phyloP scores from a whole-genome alignment of 768 basidiomycete genomes.

The Candolleomyces aberdarensis region DNA sequence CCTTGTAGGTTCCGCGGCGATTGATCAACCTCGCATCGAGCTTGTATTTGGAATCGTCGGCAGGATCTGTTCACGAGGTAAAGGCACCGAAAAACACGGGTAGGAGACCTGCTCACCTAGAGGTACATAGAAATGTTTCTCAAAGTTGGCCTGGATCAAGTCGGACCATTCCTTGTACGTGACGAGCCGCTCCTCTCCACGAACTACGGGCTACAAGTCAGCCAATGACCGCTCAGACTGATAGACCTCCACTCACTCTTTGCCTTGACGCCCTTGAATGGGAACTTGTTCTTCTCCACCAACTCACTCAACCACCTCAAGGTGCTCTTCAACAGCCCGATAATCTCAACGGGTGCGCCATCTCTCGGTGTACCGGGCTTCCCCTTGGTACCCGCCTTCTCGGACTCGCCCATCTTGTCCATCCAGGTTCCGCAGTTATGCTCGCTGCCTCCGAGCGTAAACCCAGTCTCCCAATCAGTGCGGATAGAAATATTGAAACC shows the following conservation, averaged over 20 bases:
- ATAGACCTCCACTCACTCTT: conserved; percentile 42
- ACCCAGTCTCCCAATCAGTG: conserved; percentile 95
- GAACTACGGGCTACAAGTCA: conserved; percentile 47
- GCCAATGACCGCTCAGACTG: neutral
- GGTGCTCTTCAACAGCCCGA: conserved; percentile 89
- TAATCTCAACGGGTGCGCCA: conserved; percentile 95
- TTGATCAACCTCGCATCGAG: conserved; percentile 72
- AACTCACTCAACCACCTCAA: conserved; percentile 83
- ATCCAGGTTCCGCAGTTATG: conserved; percentile 95
- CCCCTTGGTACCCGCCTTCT: conserved; percentile 90
- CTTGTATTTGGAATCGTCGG: conserved; percentile 67
- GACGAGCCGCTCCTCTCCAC: conserved; percentile 63
- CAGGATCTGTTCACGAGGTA: conserved; percentile 47
- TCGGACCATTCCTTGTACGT: conserved; percentile 90
- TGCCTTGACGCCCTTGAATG: conserved; percentile 85
- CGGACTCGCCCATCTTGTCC: conserved; percentile 98
- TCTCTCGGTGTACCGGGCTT: conserved; percentile 95
- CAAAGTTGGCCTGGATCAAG: conserved; percentile 84
- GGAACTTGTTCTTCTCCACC: conserved; percentile 65
- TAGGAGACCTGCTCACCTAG: conserved; percentile 44
- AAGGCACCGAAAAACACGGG: conserved; percentile 3
- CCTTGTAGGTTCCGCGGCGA: conserved; percentile 97
- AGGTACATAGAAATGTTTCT: conserved; percentile 89
- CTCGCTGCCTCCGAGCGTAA: conserved; percentile 83
- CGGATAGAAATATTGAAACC: conserved; percentile 92